Base-by-base conservation (phyloP, 2,329 filamentous ascomycete genomes). In the Basipetospora chlamydospora region DNA sequence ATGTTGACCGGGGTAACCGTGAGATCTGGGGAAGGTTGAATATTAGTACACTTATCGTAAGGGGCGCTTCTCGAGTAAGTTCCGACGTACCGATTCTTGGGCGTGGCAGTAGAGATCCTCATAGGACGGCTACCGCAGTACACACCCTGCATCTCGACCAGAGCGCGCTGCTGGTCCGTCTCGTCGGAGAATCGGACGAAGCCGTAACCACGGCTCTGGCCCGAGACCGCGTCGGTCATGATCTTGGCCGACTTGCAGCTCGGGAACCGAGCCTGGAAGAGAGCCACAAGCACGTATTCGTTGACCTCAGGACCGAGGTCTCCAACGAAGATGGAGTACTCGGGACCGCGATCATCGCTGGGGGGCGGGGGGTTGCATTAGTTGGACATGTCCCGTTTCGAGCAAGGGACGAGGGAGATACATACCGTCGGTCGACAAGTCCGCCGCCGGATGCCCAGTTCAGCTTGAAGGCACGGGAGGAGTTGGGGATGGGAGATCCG, bases 181-280 rank as follows among this genome's bases (percentile, higher is more conserved):
- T 96, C 88, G 47, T 93, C 85, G 36, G 85, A 85, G 66, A 98
- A 98, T 47, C 90, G 85, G 37, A 98, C 90, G 51, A 98, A 98
- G 32, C 90, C 90, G 53, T 98, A 98, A 39, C 90, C 90, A 44
- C 90, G 86, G 44, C 87, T 95, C 73, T 96, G 88, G 49, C 90
- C 90, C 44, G 82, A 93, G 62, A 96, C 90, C 42, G 90, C 88
- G 53, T 98, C 90, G 42, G 88, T 94, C 90, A 98, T 98, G 62
- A 98, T 98, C 73, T 98, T 98, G 53, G 90, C 90, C 26, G 86
- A 94, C 69, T 96, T 96, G 82, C 88, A 96, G 7, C 86, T 93
- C 1, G 82, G 81, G 69, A 93, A 98, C 43, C 88, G 85, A 53
- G 78, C 80, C 64, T 96, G 88, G 73, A 98, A 98, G 35, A 98